Conservation (phyloP, 768 basidiomycete species). For the Trichaptum fuscoviolaceum region DNA sequence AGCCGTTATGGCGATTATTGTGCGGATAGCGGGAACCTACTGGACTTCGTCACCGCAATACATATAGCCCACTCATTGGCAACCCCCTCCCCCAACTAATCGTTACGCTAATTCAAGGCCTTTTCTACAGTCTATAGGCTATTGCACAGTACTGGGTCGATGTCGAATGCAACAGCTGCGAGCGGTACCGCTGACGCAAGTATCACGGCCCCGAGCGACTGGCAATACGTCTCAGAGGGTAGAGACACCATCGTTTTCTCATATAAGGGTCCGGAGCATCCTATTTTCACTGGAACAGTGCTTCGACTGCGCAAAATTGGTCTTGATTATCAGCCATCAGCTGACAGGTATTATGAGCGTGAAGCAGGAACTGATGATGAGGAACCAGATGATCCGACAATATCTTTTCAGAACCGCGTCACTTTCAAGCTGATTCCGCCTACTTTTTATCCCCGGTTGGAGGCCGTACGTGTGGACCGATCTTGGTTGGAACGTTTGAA, state of each 20-base stretch:
- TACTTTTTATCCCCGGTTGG: constrained; percentile 52
- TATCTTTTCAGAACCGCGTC: constrained; percentile 58
- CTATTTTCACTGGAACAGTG: constrained; percentile 55
- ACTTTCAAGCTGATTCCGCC: constrained; percentile 61
- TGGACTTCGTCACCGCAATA: no score
- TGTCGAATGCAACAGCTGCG: not conserved
- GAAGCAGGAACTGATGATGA: constrained; percentile 25
- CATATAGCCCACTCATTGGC: not conserved
- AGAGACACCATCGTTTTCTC: constrained; percentile 92
- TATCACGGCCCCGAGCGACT: constrained; percentile 41
- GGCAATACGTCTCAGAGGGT: constrained; percentile 91
- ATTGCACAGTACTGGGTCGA: not conserved
- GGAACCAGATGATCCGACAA: constrained; percentile 34
- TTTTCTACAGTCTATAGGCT: not conserved
- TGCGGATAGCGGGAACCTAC: no score
- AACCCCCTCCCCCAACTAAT: not conserved
- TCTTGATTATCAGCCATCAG: not conserved
- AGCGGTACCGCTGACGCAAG: not conserved
- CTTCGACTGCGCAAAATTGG: constrained; percentile 70
- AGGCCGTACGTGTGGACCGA: constrained; percentile 38
- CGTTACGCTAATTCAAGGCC: not conserved
- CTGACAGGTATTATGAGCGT: not conserved
- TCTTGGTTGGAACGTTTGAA: constrained; percentile 60
- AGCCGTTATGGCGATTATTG: no score
- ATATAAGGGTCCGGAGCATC: constrained; percentile 54